Percentiles rank a stretch among this genome's conserved stretches.
Evolutionary conservation across 371 early-diverging fungal species (phyloP).

Genomic region (Mucor saturninus): DNA sequence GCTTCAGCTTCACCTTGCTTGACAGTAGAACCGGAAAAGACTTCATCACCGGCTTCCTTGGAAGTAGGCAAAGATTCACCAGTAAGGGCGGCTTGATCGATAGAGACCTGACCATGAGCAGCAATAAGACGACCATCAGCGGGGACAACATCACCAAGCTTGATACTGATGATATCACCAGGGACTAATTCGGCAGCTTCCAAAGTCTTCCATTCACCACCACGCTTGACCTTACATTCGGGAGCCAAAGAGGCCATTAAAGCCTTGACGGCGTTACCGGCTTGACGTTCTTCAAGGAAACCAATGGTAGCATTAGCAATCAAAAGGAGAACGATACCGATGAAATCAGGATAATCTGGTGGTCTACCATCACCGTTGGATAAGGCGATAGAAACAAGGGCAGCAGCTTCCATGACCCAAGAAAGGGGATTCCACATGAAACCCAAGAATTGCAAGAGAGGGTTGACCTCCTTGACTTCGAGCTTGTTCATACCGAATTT

Average conservation of each 20-base stretch:
- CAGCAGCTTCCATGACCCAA: constrained; percentile 84
- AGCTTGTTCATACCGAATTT: constrained; percentile 75
- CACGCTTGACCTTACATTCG: constrained; percentile 73
- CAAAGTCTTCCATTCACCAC: constrained; percentile 62
- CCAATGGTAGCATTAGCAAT: constrained; percentile 88
- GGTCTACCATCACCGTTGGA: constrained; percentile 71
- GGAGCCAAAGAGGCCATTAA: constrained; percentile 80
- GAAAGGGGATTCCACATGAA: constrained; percentile 88
- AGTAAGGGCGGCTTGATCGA: constrained; percentile 87
- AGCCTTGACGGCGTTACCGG: constrained; percentile 80
- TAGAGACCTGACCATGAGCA: constrained; percentile 56
- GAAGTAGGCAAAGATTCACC: constrained; percentile 81
- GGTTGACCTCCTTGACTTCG: constrained; percentile 79
- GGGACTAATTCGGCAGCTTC: constrained; percentile 69
- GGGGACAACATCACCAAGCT: constrained; percentile 82
- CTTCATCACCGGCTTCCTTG: constrained; percentile 75
- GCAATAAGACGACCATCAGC: constrained; percentile 75
- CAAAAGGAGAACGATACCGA: constrained; percentile 80
- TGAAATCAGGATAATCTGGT: constrained; percentile 87
- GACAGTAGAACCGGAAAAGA: constrained; percentile 84
- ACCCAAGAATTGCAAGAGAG: constrained; percentile 83
- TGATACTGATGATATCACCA: constrained; percentile 78
- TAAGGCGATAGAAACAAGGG: constrained; percentile 73
- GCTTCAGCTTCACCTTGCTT: constrained; percentile 94
- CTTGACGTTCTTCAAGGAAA: constrained; percentile 84